These are phyloP conservation scores for Penicillium hesseltinei DNA, from an alignment of 2,329 filamentous ascomycete species.

Conservation along the genomic window DNA sequence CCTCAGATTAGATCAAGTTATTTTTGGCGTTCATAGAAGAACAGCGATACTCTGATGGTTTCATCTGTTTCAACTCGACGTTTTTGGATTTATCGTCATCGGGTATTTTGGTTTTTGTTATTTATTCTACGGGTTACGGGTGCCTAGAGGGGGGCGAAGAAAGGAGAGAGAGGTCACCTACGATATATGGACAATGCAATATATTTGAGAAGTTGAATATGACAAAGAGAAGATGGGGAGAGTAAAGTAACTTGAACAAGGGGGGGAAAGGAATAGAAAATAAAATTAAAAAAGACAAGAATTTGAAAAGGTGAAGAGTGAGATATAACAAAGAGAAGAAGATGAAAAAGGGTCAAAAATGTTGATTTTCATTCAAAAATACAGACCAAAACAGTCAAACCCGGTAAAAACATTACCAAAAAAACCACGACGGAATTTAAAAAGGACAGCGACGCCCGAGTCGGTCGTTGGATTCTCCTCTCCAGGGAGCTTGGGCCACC, in stretches of 20 bases:
- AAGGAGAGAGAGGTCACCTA: neutral
- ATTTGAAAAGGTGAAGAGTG: neutral
- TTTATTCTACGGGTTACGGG: neutral
- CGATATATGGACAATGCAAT: neutral
- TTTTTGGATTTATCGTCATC: conserved; percentile 35
- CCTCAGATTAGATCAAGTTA: conserved; percentile 65
- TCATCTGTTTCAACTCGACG: conserved; percentile 24
- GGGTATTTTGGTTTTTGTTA: conserved; percentile 20
- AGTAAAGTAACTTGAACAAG: neutral
- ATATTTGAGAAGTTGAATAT: neutral
- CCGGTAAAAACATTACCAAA: conserved; percentile 6
- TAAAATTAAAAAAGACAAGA: neutral
- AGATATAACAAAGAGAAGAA: neutral
- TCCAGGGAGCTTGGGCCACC: conserved; percentile 20
- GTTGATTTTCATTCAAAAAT: neutral
- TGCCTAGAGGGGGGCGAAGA: neutral
- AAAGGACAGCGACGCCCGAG: conserved; percentile 32
- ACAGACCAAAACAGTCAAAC: conserved; percentile 1
- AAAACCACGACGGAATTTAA: conserved; percentile 31
- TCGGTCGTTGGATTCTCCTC: conserved; percentile 10
- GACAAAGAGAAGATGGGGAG: neutral
- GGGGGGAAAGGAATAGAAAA: neutral
- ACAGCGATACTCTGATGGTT: conserved; percentile 28
- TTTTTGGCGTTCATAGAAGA: conserved; percentile 46
- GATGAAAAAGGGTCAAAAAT: neutral